Conservation (phyloP, 75 land plant species). For the Cryptomeria japonica region DNA sequence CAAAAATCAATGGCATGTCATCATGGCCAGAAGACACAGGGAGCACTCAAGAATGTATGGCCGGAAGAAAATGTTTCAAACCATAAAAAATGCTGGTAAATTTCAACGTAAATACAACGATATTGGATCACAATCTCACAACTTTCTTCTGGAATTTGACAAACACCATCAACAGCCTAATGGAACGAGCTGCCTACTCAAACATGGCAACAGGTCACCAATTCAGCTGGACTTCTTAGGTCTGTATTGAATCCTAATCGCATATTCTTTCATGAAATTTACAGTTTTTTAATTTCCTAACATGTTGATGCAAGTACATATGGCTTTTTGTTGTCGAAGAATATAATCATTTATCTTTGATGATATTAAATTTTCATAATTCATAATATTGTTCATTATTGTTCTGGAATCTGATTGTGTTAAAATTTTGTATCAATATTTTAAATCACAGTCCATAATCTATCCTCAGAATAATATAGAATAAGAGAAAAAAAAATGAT, state of each 20-base stretch:
- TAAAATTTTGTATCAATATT: too few species aligned
- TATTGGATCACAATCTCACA: not conserved
- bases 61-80: conserved; percentile 6
- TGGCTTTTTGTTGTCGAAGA: too few species aligned
- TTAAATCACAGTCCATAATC: too few species aligned
- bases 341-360: not conserved
- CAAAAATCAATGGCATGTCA: conserved; percentile 85
- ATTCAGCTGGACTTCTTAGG: not conserved
- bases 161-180: not conserved
- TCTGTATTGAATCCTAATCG: not conserved
- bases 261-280: too few species aligned
- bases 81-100: not conserved
- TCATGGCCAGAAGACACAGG: conserved; percentile 70
- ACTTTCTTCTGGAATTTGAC: not conserved
- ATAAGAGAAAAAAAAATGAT: too few species aligned
- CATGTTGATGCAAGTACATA: too few species aligned
- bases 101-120: not conserved
- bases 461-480: too few species aligned
- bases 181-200: not conserved
- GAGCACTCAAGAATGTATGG: conserved; percentile 35
- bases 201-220: not conserved
- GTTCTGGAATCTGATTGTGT: too few species aligned
- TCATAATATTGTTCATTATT: too few species aligned
- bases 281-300: too few species aligned
- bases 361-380: too few species aligned